A percentile compares a stretch with the other conserved stretches of the same genome.
phyloP scores from a whole-genome alignment of 2,329 filamentous ascomycete species.

The Dactylellina haptotyla region DNA sequence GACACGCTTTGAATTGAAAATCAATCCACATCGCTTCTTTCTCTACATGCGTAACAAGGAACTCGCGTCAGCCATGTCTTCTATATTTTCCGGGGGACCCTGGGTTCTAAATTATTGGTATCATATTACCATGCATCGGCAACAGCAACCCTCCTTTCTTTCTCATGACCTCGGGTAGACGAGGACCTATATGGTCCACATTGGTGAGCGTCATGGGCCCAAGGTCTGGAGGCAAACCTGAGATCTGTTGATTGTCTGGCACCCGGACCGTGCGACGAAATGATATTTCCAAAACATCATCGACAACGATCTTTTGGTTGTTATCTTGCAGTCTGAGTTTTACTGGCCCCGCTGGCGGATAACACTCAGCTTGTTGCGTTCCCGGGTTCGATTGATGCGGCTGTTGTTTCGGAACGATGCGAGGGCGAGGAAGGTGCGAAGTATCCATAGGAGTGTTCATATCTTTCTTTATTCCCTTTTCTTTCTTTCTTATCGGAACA shows the following conservation, averaged over 20 bases:
- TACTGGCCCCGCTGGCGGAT: too few relatives aligned
- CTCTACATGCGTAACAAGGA: constrained; percentile 55
- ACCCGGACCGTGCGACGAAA: constrained; percentile 60
- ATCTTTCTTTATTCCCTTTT: too few relatives aligned
- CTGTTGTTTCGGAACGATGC: too few relatives aligned
- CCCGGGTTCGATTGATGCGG: too few relatives aligned
- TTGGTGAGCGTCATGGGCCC: constrained; percentile 63
- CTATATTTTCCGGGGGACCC: too few relatives aligned
- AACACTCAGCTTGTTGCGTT: too few relatives aligned
- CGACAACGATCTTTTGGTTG: constrained; percentile 7
- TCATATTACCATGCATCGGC: constrained; percentile 64
- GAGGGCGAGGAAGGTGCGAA: too few relatives aligned
- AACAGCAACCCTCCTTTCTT: constrained; percentile 64
- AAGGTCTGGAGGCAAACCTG: constrained; percentile 60
- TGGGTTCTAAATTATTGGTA: too few relatives aligned
- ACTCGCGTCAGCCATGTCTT: too few relatives aligned
- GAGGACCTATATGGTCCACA: constrained; percentile 59
- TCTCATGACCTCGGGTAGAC: constrained; percentile 60
- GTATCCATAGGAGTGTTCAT: too few relatives aligned
- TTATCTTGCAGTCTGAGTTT: too few relatives aligned
- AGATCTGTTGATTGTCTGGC: constrained; percentile 60
- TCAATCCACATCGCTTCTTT: constrained; percentile 64
- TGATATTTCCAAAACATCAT: constrained; percentile 1
- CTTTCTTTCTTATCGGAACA: too few relatives aligned
- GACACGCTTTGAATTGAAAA: constrained; percentile 55